phyloP scores from a whole-genome alignment of 2,329 filamentous ascomycete species.

The Simplicillium aogashimaense region DNA sequence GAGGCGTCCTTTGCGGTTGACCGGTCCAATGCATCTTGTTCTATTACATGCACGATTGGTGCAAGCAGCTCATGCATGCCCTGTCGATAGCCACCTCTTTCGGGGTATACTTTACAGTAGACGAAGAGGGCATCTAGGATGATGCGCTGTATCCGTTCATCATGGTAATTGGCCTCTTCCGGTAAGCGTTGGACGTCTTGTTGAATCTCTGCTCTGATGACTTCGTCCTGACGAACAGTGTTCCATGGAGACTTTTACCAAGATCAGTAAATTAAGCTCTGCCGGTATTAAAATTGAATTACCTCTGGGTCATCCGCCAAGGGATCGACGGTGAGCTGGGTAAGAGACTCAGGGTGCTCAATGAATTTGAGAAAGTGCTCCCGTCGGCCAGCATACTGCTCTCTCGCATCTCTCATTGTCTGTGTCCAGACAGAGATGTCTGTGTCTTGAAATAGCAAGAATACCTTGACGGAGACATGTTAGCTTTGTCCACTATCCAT shows the following conservation, averaged over 20 bases:
- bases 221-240: slow-evolving; percentile 74
- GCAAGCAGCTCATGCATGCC: slow-evolving; percentile 97
- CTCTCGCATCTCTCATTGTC: slow-evolving; percentile 57
- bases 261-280: slow-evolving; percentile 2
- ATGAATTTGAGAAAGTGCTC: slow-evolving; percentile 73
- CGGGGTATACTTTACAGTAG: slow-evolving; percentile 85
- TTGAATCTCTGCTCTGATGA: slow-evolving; percentile 75
- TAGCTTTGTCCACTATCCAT: slow-evolving; percentile 4
- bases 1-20: slow-evolving; percentile 19
- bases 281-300: slow-evolving; percentile 11
- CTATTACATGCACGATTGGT: slow-evolving; percentile 75
- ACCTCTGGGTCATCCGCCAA: slow-evolving; percentile 68
- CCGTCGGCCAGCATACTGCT: slow-evolving; percentile 62
- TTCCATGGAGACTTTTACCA: slow-evolving; percentile 76
- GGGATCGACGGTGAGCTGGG: slow-evolving; percentile 64
- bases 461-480: slow-evolving; percentile 42
- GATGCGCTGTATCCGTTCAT: slow-evolving; percentile 65
- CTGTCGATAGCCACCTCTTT: slow-evolving; percentile 83
- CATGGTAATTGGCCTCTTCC: slow-evolving; percentile 82
- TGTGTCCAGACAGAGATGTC: slow-evolving; percentile 58
- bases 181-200: slow-evolving; percentile 94
- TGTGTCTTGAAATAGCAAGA: slow-evolving; percentile 65
- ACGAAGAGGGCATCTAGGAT: slow-evolving; percentile 87
- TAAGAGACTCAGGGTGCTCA: slow-evolving; percentile 72
- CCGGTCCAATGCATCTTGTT: slow-evolving; percentile 66